Evolutionary conservation across 2,329 filamentous ascomycete genomes (phyloP), one percentile per base, ranked within the genome.

Genomic region (Ophiostoma australiae): DNA sequence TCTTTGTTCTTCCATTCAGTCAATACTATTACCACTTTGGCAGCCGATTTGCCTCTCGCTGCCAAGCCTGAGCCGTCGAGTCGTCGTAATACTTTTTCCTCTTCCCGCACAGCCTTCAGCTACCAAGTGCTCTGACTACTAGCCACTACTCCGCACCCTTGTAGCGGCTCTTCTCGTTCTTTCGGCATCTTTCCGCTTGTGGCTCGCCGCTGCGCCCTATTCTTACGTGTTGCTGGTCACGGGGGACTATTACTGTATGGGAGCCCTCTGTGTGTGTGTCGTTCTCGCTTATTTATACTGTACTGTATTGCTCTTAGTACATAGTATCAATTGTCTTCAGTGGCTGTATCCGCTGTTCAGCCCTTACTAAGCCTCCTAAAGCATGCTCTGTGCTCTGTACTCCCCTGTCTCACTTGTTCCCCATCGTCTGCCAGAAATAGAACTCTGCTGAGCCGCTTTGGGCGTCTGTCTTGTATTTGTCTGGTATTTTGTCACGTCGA

Each of bases 71-170:
- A 55, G 27, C 20, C 44, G 17, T 39, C 44, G 44, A 31, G 27
- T 63, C 58, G 58, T 63, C 58, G 27, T 63, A 63, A 63, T 17
- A 63, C 58, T 63, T 63, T 63, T 63, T 63, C 58, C 58, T 31
- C 55, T 61, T 33, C 23, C 55, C n/a, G n/a, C n/a, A 63, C 27
- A 63, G 58, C 58, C 58, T n/a, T 17, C 44, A 6, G 48, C 17
- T n/a, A 20, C 20, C 27, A 31, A 31, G 27, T 39, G 37, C 37
- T 39, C 37, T 11, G 5, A 55, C n/a, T 23, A 27, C 20, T 10
- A 31, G 27, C 27, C 27, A 31, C 27, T 31, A 31, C 27, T 31
- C 27, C 27, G 27, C 27, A 31, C 27, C 58, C 58, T 27, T 33
- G 58, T 31, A 63, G 58, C 58, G 27, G 58, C 58, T 63, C 58